A percentile compares a stretch with the other conserved stretches of the same genome.
These are phyloP conservation scores for Cavenderia fasciculata DNA, from an alignment of 78 protist genomes.

Conservation along the genomic window DNA sequence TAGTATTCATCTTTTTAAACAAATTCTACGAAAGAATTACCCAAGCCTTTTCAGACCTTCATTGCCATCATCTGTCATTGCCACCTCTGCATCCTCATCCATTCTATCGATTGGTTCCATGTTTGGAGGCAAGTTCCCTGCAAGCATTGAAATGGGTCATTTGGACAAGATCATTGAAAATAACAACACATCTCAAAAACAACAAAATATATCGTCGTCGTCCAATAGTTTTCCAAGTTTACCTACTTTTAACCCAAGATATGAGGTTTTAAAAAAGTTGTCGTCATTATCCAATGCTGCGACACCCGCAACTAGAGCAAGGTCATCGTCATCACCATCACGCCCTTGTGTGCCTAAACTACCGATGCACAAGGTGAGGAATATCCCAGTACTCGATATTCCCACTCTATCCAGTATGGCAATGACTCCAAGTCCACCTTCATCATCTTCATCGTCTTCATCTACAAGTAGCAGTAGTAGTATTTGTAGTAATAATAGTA, in stretches of 20 bases:
- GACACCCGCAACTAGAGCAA: background rate
- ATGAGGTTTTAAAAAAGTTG: slow-evolving; percentile 15
- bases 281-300: background rate
- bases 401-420: background rate
- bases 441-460: slow-evolving; percentile 4
- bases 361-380: background rate
- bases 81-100: slow-evolving; percentile 13
- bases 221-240: slow-evolving; percentile 4
- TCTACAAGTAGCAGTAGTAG: background rate
- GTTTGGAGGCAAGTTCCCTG: no score
- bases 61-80: background rate
- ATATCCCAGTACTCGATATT: background rate
- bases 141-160: no score
- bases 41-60: background rate
- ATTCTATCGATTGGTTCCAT: slow-evolving; percentile 5
- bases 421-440: background rate
- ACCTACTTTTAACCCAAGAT: slow-evolving; percentile 40
- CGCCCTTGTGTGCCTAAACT: background rate
- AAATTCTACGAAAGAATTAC: background rate
- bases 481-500: background rate
- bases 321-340: background rate
- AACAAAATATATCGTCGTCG: no score
- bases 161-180: no score
- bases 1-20: slow-evolving; percentile 14
- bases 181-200: no score